A percentile compares a stretch with the other conserved stretches of the same genome.
phyloP scores from a whole-genome alignment of 345 rosid species.

The Euphorbia lathyris region DNA sequence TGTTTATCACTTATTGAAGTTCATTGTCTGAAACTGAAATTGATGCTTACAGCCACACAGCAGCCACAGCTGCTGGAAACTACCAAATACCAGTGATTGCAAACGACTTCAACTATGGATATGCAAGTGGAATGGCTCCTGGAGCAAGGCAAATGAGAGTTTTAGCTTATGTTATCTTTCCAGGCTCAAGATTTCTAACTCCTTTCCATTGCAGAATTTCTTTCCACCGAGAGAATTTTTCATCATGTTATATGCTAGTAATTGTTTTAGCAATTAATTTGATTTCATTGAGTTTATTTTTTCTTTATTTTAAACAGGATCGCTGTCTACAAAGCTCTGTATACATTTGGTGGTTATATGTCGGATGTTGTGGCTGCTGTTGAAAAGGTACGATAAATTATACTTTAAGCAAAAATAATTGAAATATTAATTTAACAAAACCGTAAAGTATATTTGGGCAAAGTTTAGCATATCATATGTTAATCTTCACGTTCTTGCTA shows the following conservation, averaged over 20 bases:
- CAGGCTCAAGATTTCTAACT: background rate
- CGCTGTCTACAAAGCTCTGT: conserved; percentile 49
- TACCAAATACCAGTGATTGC: conserved; percentile 33
- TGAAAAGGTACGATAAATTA: conserved; percentile 38
- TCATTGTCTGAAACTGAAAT: background rate
- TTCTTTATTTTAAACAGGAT: conserved; percentile 25
- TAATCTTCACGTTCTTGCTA: no score
- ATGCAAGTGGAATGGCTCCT: conserved; percentile 55
- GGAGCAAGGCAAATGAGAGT: conserved; percentile 39
- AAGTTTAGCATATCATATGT: no score
- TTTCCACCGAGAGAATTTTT: background rate
- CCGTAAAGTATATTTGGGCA: background rate
- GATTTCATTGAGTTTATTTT: background rate
- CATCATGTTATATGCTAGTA: background rate
- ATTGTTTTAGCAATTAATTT: background rate
- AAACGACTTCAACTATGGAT: conserved; percentile 43
- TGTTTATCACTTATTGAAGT: background rate
- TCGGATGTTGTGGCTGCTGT: conserved; percentile 53
- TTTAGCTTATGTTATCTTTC: background rate
- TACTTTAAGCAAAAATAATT: background rate
- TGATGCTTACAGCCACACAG: conserved; percentile 41
- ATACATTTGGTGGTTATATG: conserved; percentile 47
- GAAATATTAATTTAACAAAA: background rate
- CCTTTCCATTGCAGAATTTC: background rate
- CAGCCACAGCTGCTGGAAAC: conserved; percentile 49